A percentile compares a stretch with the other conserved stretches of the same genome.
Conservation (phyloP, 1,139 yeast species). For the Hyphopichia buzzinii region DNA sequence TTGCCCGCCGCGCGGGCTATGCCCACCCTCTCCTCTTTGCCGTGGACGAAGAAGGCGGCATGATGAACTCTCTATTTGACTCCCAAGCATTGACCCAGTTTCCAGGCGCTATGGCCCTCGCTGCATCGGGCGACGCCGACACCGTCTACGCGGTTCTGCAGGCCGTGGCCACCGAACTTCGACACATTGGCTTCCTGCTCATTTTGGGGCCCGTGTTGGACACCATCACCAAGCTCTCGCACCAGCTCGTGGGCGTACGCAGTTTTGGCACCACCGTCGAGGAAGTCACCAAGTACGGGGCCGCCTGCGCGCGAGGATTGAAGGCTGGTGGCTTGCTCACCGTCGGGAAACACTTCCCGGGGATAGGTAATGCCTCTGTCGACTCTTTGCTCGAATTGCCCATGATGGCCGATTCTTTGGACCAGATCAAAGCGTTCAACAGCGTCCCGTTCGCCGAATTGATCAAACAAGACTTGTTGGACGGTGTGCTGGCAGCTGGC, state of each 20-base stretch:
- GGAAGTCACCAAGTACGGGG: slow-evolving; percentile 56
- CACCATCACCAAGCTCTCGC: slow-evolving; percentile 57
- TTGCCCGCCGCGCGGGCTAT: slow-evolving; percentile 54
- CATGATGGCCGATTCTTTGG: slow-evolving; percentile 56
- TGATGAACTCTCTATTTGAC: slow-evolving; percentile 61
- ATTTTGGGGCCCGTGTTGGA: slow-evolving; percentile 65
- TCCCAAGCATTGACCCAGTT: slow-evolving; percentile 53
- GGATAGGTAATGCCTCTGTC: slow-evolving; percentile 62
- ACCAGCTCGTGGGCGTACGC: slow-evolving; percentile 59
- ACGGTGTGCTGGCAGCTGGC: slow-evolving; percentile 64
- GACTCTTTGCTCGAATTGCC: slow-evolving; percentile 59
- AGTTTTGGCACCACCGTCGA: slow-evolving; percentile 63
- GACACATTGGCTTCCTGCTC: slow-evolving; percentile 55
- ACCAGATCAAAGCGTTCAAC: slow-evolving; percentile 52
- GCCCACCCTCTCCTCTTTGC: slow-evolving; percentile 68
- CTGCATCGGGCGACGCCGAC: slow-evolving; percentile 53
- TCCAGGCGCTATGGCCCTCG: slow-evolving; percentile 66
- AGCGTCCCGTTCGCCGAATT: slow-evolving; percentile 53
- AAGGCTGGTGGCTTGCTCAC: slow-evolving; percentile 55
- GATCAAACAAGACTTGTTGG: slow-evolving; percentile 47
- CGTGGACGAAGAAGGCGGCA: slow-evolving; percentile 77
- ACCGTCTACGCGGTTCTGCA: slow-evolving; percentile 53
- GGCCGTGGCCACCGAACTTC: slow-evolving; percentile 56
- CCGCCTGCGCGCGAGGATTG: slow-evolving; percentile 55
- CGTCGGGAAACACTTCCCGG: slow-evolving; percentile 68